Evolutionary conservation across 441 rosid species (phyloP).

Genomic region (Gossypium lobatum): DNA sequence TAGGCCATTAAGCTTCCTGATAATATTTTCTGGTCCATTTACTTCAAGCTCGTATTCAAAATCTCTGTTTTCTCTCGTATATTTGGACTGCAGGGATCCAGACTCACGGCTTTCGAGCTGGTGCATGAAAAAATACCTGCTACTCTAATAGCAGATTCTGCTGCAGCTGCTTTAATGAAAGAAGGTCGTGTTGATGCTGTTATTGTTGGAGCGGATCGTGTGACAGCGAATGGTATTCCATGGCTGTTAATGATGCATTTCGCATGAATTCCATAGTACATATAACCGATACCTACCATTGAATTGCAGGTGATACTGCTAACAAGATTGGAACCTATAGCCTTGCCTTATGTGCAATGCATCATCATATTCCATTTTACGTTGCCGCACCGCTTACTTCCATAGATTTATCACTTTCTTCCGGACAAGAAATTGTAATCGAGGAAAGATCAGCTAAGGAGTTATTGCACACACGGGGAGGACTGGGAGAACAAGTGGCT

Average conservation of each 20-base stretch:
- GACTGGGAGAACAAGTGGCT: slow-evolving; percentile 90
- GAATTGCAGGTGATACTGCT: slow-evolving; percentile 73
- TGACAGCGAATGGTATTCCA: slow-evolving; percentile 70
- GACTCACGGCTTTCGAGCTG: slow-evolving; percentile 91
- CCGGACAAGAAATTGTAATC: slow-evolving; percentile 66
- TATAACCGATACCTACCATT: background rate
- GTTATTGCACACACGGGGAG: slow-evolving; percentile 62
- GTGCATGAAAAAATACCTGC: slow-evolving; percentile 89
- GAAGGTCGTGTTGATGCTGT: slow-evolving; percentile 69
- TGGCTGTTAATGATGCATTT: slow-evolving; percentile 7
- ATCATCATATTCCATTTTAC: slow-evolving; percentile 66
- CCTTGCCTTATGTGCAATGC: slow-evolving; percentile 71
- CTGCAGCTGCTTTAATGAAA: slow-evolving; percentile 89
- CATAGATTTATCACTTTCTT: slow-evolving; percentile 61
- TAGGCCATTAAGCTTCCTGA: background rate
- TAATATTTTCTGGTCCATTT: background rate
- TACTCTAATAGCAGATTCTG: slow-evolving; percentile 87
- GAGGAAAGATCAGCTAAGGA: slow-evolving; percentile 81
- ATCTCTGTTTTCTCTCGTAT: background rate
- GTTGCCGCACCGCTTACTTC: slow-evolving; percentile 94
- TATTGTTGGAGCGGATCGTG: slow-evolving; percentile 93
- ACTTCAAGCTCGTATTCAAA: background rate
- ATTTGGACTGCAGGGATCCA: slow-evolving; percentile 57
- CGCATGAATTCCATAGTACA: background rate
- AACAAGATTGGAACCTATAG: slow-evolving; percentile 96